Base-by-base conservation (phyloP, 495 filamentous ascomycete species). In the Aspergillus panamensis region DNA sequence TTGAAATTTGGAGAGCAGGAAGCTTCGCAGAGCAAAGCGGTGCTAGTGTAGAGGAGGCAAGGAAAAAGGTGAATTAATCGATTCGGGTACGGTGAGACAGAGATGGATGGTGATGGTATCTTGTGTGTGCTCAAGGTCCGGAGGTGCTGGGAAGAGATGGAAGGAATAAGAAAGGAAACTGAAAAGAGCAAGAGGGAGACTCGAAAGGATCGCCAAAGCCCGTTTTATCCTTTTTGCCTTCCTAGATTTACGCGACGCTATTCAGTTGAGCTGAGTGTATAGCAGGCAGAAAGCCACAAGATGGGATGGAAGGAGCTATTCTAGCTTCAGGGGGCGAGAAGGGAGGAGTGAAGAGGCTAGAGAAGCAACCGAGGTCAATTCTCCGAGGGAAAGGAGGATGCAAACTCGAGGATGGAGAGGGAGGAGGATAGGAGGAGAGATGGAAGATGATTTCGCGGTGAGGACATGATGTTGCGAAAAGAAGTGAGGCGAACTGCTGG, bases 401-500 rank as follows among this genome's bases (percentile, higher is more conserved):
- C 51, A 30, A 39, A 35, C 10, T 7, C 31, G 21, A 61, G 61
- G 53, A 48, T 40, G 52, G 19, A 66, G 60, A 57, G 59, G 53
- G 54, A 51, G 19, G 45, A 48, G 51, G 57, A 61, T 58, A 52
- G 58, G 57, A 19, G 44, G 42, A 51, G 16, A 53, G 43, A 53
- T 21, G 48, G 51, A 6, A 52, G 60, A 51, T 63, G 58, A 57
- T 53, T 53, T 57, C 56, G 61, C 62, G 65, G 65, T 58, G 62
- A 66, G 66, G 60, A 64, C 54, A 45, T 61, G 65, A 63, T 57
- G 66, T 64, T 62, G 66, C 58, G 64, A 64, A 63, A 61, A 33
- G 59, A 62, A 58, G 53, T 61, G 58, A 62, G 51, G 62, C 62
- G 61, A 60, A 45, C 51, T 55, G 60, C 33, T 55, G 60, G 62